These are phyloP conservation scores for Endoconidiophora laricicola DNA, from an alignment of 2,329 filamentous ascomycete species.

Conservation along the genomic window DNA sequence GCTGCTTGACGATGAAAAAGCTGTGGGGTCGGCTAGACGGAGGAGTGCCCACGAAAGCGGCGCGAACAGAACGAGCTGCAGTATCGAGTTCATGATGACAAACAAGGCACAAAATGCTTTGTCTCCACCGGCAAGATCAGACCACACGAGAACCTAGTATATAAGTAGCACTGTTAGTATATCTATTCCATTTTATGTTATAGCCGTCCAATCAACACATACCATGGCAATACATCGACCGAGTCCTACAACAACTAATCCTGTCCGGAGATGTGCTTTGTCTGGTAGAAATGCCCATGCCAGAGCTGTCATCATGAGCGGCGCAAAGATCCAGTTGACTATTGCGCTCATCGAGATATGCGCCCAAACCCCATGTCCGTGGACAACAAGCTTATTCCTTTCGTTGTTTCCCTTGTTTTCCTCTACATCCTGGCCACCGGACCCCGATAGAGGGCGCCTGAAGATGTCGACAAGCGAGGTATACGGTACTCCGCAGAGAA, in stretches of 20 bases:
- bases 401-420: neutral
- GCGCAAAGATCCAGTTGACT: conserved; percentile 71
- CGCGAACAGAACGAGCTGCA: conserved; percentile 59
- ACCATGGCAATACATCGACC: conserved; percentile 85
- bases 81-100: conserved; percentile 56
- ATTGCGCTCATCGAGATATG: conserved; percentile 64
- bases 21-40: conserved; percentile 18
- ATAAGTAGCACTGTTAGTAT: conserved; percentile 4
- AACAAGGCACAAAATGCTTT: conserved; percentile 69
- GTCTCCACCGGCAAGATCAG: conserved; percentile 50
- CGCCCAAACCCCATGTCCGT: conserved; percentile 39
- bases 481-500: conserved; percentile 72
- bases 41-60: conserved; percentile 56
- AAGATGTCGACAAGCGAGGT: conserved; percentile 20
- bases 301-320: conserved; percentile 62
- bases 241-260: conserved; percentile 66
- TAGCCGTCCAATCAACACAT: conserved; percentile 13
- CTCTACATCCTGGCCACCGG: neutral
- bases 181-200: neutral
- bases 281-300: conserved; percentile 54
- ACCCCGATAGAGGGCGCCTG: too few species aligned
- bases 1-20: neutral
- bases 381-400: neutral
- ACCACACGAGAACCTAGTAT: conserved; percentile 50
- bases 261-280: conserved; percentile 39